A percentile compares a stretch with the other conserved stretches of the same genome.
These are phyloP conservation scores for Lodderomyces metapsilosis DNA, from an alignment of 1,139 yeast genomes.

Conservation along the genomic window DNA sequence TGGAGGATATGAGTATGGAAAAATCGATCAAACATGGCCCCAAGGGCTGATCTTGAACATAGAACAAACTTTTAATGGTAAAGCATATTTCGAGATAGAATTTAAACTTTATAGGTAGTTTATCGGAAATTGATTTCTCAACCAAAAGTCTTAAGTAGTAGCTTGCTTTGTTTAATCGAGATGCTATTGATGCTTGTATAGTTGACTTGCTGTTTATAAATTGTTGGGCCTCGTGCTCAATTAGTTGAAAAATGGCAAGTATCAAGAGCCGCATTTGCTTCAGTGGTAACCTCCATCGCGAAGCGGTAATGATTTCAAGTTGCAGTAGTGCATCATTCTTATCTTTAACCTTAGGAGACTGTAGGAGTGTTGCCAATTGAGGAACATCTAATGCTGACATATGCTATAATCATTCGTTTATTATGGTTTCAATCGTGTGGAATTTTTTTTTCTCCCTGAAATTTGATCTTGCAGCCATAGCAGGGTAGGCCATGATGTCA, in stretches of 20 bases:
- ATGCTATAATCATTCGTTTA: neutral
- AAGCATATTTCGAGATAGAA: constrained; percentile 26
- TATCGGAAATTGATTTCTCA: constrained; percentile 20
- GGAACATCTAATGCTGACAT: constrained; percentile 14
- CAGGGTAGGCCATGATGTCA: no score
- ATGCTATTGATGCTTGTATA: constrained; percentile 26
- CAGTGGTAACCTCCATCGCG: constrained; percentile 20
- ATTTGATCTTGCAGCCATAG: neutral
- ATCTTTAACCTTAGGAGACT: constrained; percentile 51
- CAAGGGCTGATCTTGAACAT: constrained; percentile 17
- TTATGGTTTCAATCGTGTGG: neutral
- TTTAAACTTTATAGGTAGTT: constrained; percentile 29
- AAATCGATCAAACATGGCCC: constrained; percentile 39
- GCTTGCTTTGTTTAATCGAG: constrained; percentile 43
- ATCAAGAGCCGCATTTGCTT: constrained; percentile 28
- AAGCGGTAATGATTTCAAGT: constrained; percentile 32
- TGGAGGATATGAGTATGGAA: constrained; percentile 23
- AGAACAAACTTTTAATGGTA: constrained; percentile 22
- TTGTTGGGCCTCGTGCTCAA: constrained; percentile 40
- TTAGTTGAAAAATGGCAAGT: constrained; percentile 37
- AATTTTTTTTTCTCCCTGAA: neutral
- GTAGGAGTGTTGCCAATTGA: constrained; percentile 18
- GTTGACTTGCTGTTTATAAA: constrained; percentile 28
- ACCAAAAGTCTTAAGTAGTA: constrained; percentile 34
- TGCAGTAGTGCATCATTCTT: constrained; percentile 49